Base-by-base conservation (phyloP, 1,284 basidiomycete species). In the Pulveroboletus sp. region DNA sequence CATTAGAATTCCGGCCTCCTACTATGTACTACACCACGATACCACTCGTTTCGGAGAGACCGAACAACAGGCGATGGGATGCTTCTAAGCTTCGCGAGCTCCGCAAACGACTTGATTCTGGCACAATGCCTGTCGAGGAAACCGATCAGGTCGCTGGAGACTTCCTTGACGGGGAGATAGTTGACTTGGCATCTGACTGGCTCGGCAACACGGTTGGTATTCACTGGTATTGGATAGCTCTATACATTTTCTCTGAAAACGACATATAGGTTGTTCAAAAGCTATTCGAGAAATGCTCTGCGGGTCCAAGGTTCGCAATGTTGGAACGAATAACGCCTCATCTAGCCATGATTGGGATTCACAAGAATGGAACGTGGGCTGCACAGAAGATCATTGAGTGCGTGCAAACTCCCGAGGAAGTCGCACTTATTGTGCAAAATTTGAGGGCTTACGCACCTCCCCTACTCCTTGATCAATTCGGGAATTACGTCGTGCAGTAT, bases 321-420 rank as follows among this genome's bases (percentile, higher is more conserved):
- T 80, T 99, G 44, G 94, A 98, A 69, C 87, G 94, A 45, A 89
- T 99, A 57, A 86, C 89, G 4, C 97, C 97, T 51, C 92, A 97
- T 72, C 80, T 99, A 25, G 97, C 96, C 26, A 94, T 94, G 83
- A 97, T 98, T 63, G 97, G 97, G 48, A 95, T 96, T 50, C 97
- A 99, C 80, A 99, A 99, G 79, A 99, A 99, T 67, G 97, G 97
- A 39, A 99, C 97, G 0, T 99, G 97, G 97, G 96, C 97, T 1
- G 96, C 96, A 4, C 97, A 99, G 75, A 97, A 97, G 81, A 96
- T 98, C 70, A 98, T 99, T 63, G 96, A 98, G 76, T 96, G 94
- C 63, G 91, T 96, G 43, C 84, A 87, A 53, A 88, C 84, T n/a
- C 86, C 90, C 8, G 94, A 97, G 59, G 97, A 99, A 72, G 83